phyloP scores from a whole-genome alignment of 192 early-diverging fungal species.

The Coemansia sp. region DNA sequence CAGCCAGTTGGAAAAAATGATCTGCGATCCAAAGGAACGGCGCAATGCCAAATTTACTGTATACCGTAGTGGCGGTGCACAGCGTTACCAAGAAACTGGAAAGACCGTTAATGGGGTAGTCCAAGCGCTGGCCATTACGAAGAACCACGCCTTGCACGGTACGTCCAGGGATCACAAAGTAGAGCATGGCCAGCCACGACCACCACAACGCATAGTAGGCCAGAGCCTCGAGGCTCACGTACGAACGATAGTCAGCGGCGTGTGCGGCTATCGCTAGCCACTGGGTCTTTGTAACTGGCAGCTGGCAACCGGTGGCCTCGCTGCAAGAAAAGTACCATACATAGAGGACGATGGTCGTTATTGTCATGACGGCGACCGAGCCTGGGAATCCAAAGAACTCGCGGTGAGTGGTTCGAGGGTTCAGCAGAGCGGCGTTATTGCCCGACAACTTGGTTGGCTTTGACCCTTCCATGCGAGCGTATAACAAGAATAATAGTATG shows the following conservation, averaged over 20 bases:
- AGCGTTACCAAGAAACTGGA: constrained; percentile 62
- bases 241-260: constrained; percentile 55
- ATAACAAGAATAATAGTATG: not conserved
- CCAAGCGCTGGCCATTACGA: constrained; percentile 71
- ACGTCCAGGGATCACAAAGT: constrained; percentile 71
- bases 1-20: constrained; percentile 73
- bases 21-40: constrained; percentile 84
- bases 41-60: constrained; percentile 56
- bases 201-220: constrained; percentile 68
- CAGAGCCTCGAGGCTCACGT: constrained; percentile 39
- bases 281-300: constrained; percentile 27
- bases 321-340: constrained; percentile 57
- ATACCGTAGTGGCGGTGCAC: constrained; percentile 42
- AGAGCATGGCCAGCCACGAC: constrained; percentile 65
- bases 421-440: constrained; percentile 23
- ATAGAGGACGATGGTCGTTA: constrained; percentile 46
- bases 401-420: constrained; percentile 71
- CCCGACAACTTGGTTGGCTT: not conserved
- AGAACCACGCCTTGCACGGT: constrained; percentile 67
- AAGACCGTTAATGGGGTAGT: constrained; percentile 87
- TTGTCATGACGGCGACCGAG: constrained; percentile 59
- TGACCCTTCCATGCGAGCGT: not conserved
- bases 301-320: constrained; percentile 57
- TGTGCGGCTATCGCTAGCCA: constrained; percentile 38
- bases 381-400: constrained; percentile 81